Conservation (phyloP, 2,329 filamentous ascomycete species). For the Colletotrichum sp. region DNA sequence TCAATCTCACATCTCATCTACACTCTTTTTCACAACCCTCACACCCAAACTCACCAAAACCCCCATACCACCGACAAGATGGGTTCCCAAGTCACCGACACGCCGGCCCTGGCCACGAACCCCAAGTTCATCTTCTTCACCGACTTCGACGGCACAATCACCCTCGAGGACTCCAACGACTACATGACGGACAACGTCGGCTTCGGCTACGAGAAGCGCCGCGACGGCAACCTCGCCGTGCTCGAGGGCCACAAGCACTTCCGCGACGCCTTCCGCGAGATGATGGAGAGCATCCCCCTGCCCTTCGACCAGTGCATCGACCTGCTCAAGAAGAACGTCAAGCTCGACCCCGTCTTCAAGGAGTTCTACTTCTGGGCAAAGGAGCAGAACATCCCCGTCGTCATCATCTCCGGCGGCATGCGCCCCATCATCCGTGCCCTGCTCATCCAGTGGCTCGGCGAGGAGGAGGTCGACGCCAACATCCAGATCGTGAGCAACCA, state of each 20-base stretch:
- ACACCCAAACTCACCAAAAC: neutral
- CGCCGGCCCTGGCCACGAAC: constrained; percentile 67
- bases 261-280: constrained; percentile 85
- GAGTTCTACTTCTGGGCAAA: constrained; percentile 86
- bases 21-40: neutral
- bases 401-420: constrained; percentile 94
- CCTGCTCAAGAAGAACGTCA: constrained; percentile 80
- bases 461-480: constrained; percentile 70
- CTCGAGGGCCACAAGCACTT: constrained; percentile 75
- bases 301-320: constrained; percentile 85
- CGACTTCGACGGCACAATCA: constrained; percentile 98
- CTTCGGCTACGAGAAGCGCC: constrained; percentile 75
- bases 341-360: constrained; percentile 86
- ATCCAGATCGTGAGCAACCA: constrained; percentile 93
- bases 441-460: constrained; percentile 79
- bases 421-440: constrained; percentile 86
- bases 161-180: constrained; percentile 70
- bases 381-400: constrained; percentile 85
- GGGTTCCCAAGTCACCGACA: constrained; percentile 46
- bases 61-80: constrained; percentile 33
- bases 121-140: constrained; percentile 98
- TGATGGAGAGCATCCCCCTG: constrained; percentile 85
- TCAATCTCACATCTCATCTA: neutral
- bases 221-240: constrained; percentile 76
- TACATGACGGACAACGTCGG: constrained; percentile 90